Conservation (phyloP, 805 yeast genomes). For the Ogataea trehaloabstinens region DNA sequence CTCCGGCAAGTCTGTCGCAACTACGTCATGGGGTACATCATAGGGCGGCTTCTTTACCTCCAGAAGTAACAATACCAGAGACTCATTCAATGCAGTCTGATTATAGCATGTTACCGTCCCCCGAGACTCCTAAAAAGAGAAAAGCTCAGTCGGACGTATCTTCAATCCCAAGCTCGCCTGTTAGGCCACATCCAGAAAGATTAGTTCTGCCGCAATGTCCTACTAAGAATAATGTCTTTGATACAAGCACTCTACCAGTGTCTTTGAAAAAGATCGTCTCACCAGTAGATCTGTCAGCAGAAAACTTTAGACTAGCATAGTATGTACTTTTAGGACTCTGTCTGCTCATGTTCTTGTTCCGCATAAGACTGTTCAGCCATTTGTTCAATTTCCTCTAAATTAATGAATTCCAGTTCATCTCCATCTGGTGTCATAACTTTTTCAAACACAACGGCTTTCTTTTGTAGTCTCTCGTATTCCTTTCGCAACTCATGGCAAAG, state of each 20-base stretch:
- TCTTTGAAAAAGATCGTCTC: too few species aligned
- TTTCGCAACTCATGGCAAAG: constrained; percentile 64
- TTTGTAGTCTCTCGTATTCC: constrained; percentile 37
- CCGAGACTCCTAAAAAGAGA: constrained; percentile 16
- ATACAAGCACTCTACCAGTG: too few species aligned
- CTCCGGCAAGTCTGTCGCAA: constrained; percentile 14
- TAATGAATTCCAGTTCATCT: constrained; percentile 43
- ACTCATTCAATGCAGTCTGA: too few species aligned
- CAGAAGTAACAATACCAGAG: constrained; percentile 34
- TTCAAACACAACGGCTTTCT: constrained; percentile 54
- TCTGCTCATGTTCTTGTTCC: constrained; percentile 3
- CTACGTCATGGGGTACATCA: constrained; percentile 34
- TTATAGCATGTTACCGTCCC: too few species aligned
- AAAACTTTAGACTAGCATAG: too few species aligned
- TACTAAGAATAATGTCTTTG: too few species aligned
- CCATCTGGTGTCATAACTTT: constrained; percentile 38
- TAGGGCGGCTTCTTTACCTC: constrained; percentile 41
- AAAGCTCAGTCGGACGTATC: too few species aligned
- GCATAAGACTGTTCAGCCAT: constrained; percentile 50
- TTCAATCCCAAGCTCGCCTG: too few species aligned
- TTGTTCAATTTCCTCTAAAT: constrained; percentile 54
- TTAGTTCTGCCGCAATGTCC: too few species aligned
- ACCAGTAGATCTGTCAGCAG: too few species aligned
- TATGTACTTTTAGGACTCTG: too few species aligned
- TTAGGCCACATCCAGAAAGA: too few species aligned